Evolutionary conservation across 768 basidiomycete species (phyloP), one percentile per base, ranked within the genome.

Genomic region (Suillus subaureus): DNA sequence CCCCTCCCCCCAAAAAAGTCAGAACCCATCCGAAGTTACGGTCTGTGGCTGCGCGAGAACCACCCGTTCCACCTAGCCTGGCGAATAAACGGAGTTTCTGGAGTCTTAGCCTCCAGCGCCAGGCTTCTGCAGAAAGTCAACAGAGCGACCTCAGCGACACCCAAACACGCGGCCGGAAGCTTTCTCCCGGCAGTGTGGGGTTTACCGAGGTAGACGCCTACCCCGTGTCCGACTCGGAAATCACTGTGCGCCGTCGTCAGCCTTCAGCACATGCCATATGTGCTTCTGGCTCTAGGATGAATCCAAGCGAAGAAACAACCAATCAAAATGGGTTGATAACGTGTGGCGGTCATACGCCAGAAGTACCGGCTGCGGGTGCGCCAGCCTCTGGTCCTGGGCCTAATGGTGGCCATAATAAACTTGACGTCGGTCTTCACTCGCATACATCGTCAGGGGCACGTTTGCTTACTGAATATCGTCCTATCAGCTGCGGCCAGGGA

Each of bases 21-120:
- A 78, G 70, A 26, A 68, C 73, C 1, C 77, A 77, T 52, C 75
- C 75, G 0, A 78, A 77, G 33, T 65, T 77, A 2, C 75, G 77
- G 43, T 39, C 70, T 1, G 68, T 73, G 31, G 71, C 12, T 64
- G 69, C 65, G 0, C 76, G 75, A 21, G 76, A 78, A 21, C 75
- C 75, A 0, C 75, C 75, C 37, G 75, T 76, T 1, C 75, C 75
- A 1, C 75, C 75, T 21, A 73, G 73, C 1, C 72, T 76, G 40
- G 75, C 70, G n/a, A 72, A 78, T 49, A 61, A 74, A 21, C 69
- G 68, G 8, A 71, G 71, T n/a, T 71, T 66, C 63, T 63, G 77
- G 64, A 69, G 54, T 28, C 28, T 68, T 8, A 66, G 70, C 28
- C 42, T 73, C 3, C 69, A 71, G 21, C 69, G 70, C n/a, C 73